Evolutionary conservation across 1,284 basidiomycete genomes (phyloP).

Genomic region (Trametes sp.): DNA sequence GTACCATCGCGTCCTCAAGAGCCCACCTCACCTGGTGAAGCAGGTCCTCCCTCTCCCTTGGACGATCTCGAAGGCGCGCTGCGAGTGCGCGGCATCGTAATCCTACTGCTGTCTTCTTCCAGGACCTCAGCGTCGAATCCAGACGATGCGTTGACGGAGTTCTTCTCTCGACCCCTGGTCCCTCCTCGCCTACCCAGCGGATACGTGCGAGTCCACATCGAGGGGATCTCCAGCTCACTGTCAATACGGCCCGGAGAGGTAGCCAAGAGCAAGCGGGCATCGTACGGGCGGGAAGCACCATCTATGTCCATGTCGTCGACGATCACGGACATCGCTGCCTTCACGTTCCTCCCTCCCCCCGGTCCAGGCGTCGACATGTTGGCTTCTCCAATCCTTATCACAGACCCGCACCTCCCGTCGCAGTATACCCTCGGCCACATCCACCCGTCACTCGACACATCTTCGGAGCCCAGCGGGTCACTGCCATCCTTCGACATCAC

Average conservation of each 20-base stretch:
- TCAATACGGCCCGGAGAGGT: slow-evolving; percentile 34
- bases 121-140: slow-evolving; percentile 16
- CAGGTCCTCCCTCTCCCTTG: slow-evolving; percentile 35
- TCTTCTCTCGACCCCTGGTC: slow-evolving; percentile 63
- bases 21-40: background rate
- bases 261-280: slow-evolving; percentile 9
- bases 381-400: slow-evolving; percentile 68
- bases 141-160: slow-evolving; percentile 44
- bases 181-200: slow-evolving; percentile 57
- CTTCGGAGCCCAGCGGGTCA: slow-evolving; percentile 31
- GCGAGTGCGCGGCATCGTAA: slow-evolving; percentile 56
- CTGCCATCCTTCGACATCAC: slow-evolving; percentile 63
- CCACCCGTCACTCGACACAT: slow-evolving; percentile 46
- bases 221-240: slow-evolving; percentile 51
- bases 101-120: slow-evolving; percentile 53
- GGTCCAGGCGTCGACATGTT: slow-evolving; percentile 25
- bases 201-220: slow-evolving; percentile 66
- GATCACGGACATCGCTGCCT: slow-evolving; percentile 60
- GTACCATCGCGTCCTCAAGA: slow-evolving; percentile 11
- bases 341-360: slow-evolving; percentile 48
- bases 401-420: slow-evolving; percentile 61
- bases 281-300: slow-evolving; percentile 21
- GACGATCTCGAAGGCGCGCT: slow-evolving; percentile 47
- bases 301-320: slow-evolving; percentile 39
- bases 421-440: slow-evolving; percentile 55